These are phyloP conservation scores for Salvia rosmarinus DNA, from an alignment of 257 asterid genomes.

Conservation along the genomic window DNA sequence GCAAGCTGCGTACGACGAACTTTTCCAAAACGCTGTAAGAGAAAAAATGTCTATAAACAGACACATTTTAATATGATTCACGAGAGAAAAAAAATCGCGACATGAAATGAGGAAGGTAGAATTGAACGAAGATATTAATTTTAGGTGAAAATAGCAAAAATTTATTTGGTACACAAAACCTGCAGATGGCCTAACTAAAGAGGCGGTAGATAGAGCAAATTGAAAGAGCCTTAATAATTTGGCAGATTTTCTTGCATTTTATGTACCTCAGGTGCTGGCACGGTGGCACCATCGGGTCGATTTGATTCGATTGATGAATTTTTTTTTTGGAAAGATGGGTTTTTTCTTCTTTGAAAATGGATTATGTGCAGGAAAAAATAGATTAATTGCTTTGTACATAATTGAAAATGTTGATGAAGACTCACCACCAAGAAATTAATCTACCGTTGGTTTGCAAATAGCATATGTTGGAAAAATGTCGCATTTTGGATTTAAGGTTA, in stretches of 20 bases:
- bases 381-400: background rate
- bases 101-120: background rate
- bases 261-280: conserved; percentile 23
- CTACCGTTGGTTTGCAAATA: conserved; percentile 8
- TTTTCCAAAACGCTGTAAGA: background rate
- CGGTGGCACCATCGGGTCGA: no score
- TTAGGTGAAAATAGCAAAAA: background rate
- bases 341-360: background rate
- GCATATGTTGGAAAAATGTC: conserved; percentile 29
- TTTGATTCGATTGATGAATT: background rate
- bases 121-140: background rate
- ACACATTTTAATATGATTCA: conserved; percentile 8
- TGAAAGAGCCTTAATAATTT: conserved; percentile 18
- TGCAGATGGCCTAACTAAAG: conserved; percentile 36
- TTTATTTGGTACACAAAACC: conserved; percentile 9
- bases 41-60: background rate
- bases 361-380: background rate
- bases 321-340: background rate
- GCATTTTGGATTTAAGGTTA: conserved; percentile 27
- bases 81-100: background rate
- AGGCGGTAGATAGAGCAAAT: conserved; percentile 23
- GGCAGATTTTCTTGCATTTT: background rate
- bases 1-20: background rate
- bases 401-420: conserved; percentile 28
- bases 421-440: conserved; percentile 25